Base-by-base conservation (phyloP, 768 basidiomycete species). In the Scleroderma citrinum region DNA sequence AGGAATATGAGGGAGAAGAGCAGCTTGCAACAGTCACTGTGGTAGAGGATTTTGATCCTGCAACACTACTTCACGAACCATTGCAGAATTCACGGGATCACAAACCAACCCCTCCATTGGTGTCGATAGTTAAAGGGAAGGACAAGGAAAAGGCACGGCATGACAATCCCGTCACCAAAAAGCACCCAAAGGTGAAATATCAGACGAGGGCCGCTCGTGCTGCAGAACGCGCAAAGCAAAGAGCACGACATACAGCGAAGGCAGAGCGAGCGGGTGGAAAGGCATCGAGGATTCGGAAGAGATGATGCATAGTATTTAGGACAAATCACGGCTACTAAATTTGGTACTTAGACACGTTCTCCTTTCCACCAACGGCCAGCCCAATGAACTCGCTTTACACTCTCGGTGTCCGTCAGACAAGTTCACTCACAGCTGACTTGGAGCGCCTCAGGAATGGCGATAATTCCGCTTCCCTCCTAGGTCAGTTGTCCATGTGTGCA, bases 321-420 rank as follows among this genome's bases (percentile, higher is more conserved):
- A n/a, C n/a, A n/a, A n/a, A n/a, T n/a, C n/a, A n/a, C n/a, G 21
- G 12, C 34, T 51, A 42, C 50, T 43, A 17, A 21, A 1, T 36
- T 37, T 29, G 26, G 26, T 29, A 8, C 26, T 29, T 4, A 8
- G 8, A 29, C 26, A 29, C 26, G 8, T 8, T 5, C 8, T 29
- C 26, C 26, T 29, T 29, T 29, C 5, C 26, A 29, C 26, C 26
- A 8, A 29, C 47, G 24, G 47, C 38, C 39, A 44, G 53, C n/a
- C 49, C 64, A 34, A 97, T 97, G 94, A 95, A 97, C 69, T 93
- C 92, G 31, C 76, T 97, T 14, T 97, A 96, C 71, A 92, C 92
- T 0, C 85, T 89, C 35, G 94, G 92, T 3, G 86, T 95, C 17
- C 80, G 94, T 31, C 94, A 97, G 67, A 91, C 92, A 26, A 85